Conservation (phyloP, 2,329 filamentous ascomycete species). For the Blumeria hordei region DNA sequence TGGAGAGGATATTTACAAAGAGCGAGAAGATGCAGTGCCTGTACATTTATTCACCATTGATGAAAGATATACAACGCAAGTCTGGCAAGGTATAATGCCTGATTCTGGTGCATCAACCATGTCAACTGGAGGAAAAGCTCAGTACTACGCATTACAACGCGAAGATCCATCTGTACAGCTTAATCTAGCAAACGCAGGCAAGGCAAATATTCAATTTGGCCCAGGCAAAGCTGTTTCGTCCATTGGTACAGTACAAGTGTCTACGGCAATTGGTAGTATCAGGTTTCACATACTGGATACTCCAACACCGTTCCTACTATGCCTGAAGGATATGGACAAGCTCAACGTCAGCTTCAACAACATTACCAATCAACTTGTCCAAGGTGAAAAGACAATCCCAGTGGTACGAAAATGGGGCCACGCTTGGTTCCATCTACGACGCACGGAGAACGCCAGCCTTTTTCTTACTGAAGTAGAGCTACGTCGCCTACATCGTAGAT, state of each 20-base stretch:
- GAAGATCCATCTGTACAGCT: not conserved
- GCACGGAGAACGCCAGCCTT: not conserved
- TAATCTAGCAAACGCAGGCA: not conserved
- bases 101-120: not conserved
- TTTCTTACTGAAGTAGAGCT: conserved; percentile 1
- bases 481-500: not conserved
- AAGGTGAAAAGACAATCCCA: not conserved
- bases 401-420: not conserved
- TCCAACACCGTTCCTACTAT: not conserved
- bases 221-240: not conserved
- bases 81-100: not conserved
- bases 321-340: not conserved
- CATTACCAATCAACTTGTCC: not conserved
- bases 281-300: not conserved
- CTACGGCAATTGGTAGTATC: not conserved
- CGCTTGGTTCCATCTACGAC: not conserved
- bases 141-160: not conserved
- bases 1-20: not conserved
- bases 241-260: not conserved
- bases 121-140: not conserved
- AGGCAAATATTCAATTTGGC: not conserved
- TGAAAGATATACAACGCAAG: not conserved
- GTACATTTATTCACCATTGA: not conserved
- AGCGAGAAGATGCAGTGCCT: not conserved
- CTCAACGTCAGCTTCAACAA: conserved; percentile 1